Base-by-base conservation (phyloP, 2,329 filamentous ascomycete genomes). In the Dactylonectria estremocensis region DNA sequence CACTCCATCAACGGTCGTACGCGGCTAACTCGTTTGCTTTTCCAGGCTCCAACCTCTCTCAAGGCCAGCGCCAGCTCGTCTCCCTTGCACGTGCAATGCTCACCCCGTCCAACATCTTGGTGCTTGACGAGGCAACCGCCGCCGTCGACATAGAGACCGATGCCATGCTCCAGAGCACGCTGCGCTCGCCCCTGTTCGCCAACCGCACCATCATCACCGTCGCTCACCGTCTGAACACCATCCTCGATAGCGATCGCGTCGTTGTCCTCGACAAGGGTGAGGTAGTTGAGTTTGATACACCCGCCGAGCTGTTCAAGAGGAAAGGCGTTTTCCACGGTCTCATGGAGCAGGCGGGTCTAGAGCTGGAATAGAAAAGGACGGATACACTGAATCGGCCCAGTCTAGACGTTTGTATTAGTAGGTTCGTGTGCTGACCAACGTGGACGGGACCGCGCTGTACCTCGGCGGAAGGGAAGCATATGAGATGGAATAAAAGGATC, bases 151-250 rank as follows among this genome's bases (percentile, higher is more conserved):
- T 92, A 48, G 87, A 92, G 82, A 92, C 90, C 24, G 90, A 92
- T 77, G 89, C 89, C 61, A 84, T 91, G 83, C 83, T 92, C 61
- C 90, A 92, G 82, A 82, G 82, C 54, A 92, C 90, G 28, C 83
- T 92, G 62, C 87, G 90, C 37, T 88, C 88, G 40, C 87, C 89
- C 22, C 80, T 91, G 16, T 99, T 99, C 83, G 88, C 91, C 69
- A 94, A 98, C 81, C 91, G 94, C 61, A 99, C 96, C 43, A 98
- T 99, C 81, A 97, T 99, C 81, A 99, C 96, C 1, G 97, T 99
- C 77, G 96, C 96, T 28, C 96, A 99, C 84, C 92, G 96, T 62
- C 97, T 99, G 84, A 98, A 98, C 84, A 99, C 96, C 11, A 98
- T 99, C 76, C 88, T 99, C 33, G 90, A 92, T 80, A 90, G 88